Base-by-base conservation (phyloP, 2,329 filamentous ascomycete genomes). In the Cladosporium sp. region DNA sequence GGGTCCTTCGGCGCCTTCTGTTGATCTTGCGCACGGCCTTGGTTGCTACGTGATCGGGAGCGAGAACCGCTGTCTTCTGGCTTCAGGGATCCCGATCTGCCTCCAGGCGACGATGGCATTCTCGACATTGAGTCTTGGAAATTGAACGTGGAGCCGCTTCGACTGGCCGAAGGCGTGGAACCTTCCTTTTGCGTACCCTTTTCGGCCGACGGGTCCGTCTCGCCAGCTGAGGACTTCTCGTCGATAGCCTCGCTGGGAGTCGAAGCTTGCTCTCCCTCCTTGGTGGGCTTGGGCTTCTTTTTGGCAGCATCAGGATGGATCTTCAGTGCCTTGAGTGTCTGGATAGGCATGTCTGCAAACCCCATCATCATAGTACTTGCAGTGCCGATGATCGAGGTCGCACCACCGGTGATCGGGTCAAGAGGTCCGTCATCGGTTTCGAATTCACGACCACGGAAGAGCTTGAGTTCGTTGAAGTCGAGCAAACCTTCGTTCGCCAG, bases 351-450 rank as follows among this genome's bases (percentile, higher is more conserved):
- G 61, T 95, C 89, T 1, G 87, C 87, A 35, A 95, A 77, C 1
- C 88, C 88, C 78, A 94, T 86, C 60, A 87, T 80, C 51, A 96
- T 84, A 33, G 80, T 85, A 20, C 85, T 83, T 40, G 93, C 74
- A n/a, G 91, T 92, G 5, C 86, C 86, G n/a, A 95, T 73, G 1
- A 96, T 69, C 0, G 90, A 88, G 38, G 82, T 80, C 0, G 88
- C 83, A 13, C 83, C 86, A 16, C 88, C 88, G 12, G 85, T 83
- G 19, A 94, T 79, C 0, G 89, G 88, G 56, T 93, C 89, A 60
- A 80, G 83, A 0, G 88, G 89, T 38, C 90, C 85, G 27, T 85
- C 81, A 52, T 89, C 86, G 0, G 86, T 88, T 55, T 85, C 82
- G 65, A 92, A 89, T 64, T 94, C 87, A 52, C 70, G 66, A 7